Evolutionary conservation across 345 rosid species (phyloP).

Genomic region (Acer saccharum): DNA sequence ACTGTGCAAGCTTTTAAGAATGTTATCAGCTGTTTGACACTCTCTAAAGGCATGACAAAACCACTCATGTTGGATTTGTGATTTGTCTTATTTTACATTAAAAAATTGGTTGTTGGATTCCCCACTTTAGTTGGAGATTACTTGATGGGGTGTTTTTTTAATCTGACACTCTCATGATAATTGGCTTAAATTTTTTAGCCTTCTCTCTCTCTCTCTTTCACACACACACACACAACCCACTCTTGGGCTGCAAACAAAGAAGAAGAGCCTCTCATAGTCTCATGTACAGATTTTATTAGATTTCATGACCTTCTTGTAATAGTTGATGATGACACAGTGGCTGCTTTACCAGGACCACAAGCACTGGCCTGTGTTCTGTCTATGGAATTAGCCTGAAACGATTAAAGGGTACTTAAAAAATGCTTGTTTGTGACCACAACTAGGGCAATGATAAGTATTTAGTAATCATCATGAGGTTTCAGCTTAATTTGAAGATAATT

Average conservation of each 20-base stretch:
- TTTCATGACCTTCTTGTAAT: not conserved
- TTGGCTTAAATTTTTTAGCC: not conserved
- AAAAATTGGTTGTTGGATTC: constrained; percentile 15
- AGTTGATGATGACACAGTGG: not conserved
- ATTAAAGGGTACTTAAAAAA: not conserved
- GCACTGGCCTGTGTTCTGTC: not conserved
- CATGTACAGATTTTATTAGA: not conserved
- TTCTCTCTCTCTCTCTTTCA: not conserved
- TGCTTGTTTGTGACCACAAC: not conserved
- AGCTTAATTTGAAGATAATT: not conserved
- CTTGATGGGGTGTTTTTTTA: not conserved
- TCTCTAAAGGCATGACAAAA: constrained; percentile 6
- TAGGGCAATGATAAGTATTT: not conserved
- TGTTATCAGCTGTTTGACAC: not conserved
- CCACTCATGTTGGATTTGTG: not conserved
- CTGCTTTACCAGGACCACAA: not conserved
- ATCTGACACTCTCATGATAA: not conserved
- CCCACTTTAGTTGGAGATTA: constrained; percentile 27
- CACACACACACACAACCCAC: not conserved
- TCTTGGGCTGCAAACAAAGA: not conserved
- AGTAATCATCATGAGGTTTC: too few species aligned
- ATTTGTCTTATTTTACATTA: constrained; percentile 6
- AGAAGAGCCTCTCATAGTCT: not conserved
- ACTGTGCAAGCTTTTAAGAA: not conserved
- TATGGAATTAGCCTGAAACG: not conserved